Base-by-base conservation (phyloP, 2,329 filamentous ascomycete genomes). In the Pochonia chlamydosporia region DNA sequence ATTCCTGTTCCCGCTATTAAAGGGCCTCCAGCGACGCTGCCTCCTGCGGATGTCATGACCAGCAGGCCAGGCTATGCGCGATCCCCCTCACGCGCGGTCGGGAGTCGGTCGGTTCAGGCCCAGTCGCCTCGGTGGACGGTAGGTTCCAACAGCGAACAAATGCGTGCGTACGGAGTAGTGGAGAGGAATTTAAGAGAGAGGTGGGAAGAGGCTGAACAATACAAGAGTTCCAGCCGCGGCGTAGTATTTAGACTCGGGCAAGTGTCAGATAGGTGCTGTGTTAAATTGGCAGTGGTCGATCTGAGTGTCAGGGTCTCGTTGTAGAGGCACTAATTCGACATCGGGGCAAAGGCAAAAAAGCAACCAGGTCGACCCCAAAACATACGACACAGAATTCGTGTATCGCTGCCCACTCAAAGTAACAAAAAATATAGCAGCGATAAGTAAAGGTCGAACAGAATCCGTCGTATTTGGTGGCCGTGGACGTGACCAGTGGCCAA, bases 1-100 rank as follows among this genome's bases (percentile, higher is more conserved):
- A 68, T 63, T 56, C 58, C 63, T 58, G 59, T 57, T 56, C 63
- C 64, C 57, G 62, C 59, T 52, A 68, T 68, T 46, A 70, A 56
- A 62, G 66, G 66, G 61, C 65, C 66, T 59, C 63, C 56, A 55
- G 51, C 54, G 57, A 58, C 58, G 49, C 56, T 59, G 45, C 51
- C 56, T 54, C 55, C 53, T 55, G 57, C 60, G 49, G 62, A 57
- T 61, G 63, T 62, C 64, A 67, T 67, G 61, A 59, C 63, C 59
- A 63, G 61, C 55, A 49, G 52, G 51, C 44, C 40, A 40, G 44
- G 47, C 31, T 37, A 50, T 48, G 51, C 44, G 50, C 50, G 51
- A 43, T 58, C 48, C 47, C 52, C 51, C 49, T 48, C 40, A 49
- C 45, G 42, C 48, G 42, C 48, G 41, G 40, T 43, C 8, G 23